Percentiles rank a stretch among this genome's conserved stretches.
These are phyloP conservation scores for Thinopyrum elongatum DNA, from an alignment of 176 grass and related monocot genomes.

Conservation along the genomic window DNA sequence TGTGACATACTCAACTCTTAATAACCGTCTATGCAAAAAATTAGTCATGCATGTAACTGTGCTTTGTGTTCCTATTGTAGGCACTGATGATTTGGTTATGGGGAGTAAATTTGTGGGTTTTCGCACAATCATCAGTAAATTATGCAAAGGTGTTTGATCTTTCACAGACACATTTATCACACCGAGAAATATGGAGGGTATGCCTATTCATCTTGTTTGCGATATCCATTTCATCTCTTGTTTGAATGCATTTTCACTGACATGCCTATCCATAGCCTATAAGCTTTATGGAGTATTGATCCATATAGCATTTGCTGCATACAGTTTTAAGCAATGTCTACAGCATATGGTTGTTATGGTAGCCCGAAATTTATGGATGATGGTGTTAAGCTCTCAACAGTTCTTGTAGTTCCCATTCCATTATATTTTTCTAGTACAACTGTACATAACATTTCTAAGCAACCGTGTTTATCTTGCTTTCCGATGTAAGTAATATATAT, in stretches of 20 bases:
- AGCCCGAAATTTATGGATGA: not conserved
- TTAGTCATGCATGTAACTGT: not conserved
- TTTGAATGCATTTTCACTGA: not conserved
- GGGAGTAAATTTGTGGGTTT: slow-evolving; percentile 97
- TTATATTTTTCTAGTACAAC: not conserved
- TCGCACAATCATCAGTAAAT: slow-evolving; percentile 78
- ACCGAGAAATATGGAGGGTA: slow-evolving; percentile 98
- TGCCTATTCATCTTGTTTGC: slow-evolving; percentile 6
- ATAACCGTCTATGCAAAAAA: not conserved
- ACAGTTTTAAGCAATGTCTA: not conserved
- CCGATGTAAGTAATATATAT: not conserved
- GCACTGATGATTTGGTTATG: slow-evolving; percentile 98
- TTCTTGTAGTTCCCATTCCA: not conserved
- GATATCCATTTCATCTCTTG: not conserved
- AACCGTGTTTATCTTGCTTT: slow-evolving; percentile 1
- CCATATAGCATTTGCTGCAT: too few relatives aligned
- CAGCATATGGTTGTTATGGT: not conserved
- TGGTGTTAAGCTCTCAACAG: not conserved
- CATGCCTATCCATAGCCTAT: not conserved
- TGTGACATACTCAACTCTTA: not conserved
- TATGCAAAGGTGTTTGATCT: slow-evolving; percentile 96
- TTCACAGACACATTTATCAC: slow-evolving; percentile 75
- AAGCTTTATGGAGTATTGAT: not conserved
- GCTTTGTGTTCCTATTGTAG: slow-evolving; percentile 44
- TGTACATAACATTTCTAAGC: not conserved